Evolutionary conservation across 2,329 filamentous ascomycete genomes (phyloP), one percentile per base, ranked within the genome.

Genomic region (Aspergillus nomiae): DNA sequence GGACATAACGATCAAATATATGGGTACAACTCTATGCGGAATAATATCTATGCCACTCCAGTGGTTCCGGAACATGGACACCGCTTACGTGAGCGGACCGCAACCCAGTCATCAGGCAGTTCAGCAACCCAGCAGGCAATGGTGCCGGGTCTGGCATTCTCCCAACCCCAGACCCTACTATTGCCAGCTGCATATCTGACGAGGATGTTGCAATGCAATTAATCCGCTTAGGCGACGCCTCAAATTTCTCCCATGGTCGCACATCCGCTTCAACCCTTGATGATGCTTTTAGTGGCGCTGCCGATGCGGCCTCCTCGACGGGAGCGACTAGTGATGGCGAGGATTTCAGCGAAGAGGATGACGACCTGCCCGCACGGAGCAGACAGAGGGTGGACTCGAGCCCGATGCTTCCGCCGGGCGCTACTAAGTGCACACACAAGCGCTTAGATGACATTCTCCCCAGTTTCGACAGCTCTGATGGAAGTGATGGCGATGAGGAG

Each of bases 201-300:
- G 95, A 99, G 78, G 95, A 99, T 79, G 95, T 98, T 65, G 95
- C 95, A 62, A 90, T 97, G 75, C 95, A 98, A 80, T 84, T 99
- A 73, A 98, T 99, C 89, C 91, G 94, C 70, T 86, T 99, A 60
- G 94, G 95, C 53, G 94, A 97, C 76, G 92, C 94, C 70, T 95
- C 93, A 61, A 96, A 96, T 76, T 90, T 96, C 73, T 96, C 93
- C 1, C 92, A 97, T 72, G 94, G 93, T 60, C 91, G 94, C 69
- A 96, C 92, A 3, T 97, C 94, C 10, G 92, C 93, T 8, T 97
- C 94, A 0, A 97, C 94, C 7, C 83, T 95, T 61, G 94, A 98
- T 73, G 94, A 98, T 78, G 94, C 92, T 1, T 91, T 97, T 67
- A 97, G 94, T 76, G 94, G 94, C 55, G 89, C 89, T 71, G 94